These are phyloP conservation scores for Prunus kanzakura DNA, from an alignment of 306 rosid genomes.

Conservation along the genomic window DNA sequence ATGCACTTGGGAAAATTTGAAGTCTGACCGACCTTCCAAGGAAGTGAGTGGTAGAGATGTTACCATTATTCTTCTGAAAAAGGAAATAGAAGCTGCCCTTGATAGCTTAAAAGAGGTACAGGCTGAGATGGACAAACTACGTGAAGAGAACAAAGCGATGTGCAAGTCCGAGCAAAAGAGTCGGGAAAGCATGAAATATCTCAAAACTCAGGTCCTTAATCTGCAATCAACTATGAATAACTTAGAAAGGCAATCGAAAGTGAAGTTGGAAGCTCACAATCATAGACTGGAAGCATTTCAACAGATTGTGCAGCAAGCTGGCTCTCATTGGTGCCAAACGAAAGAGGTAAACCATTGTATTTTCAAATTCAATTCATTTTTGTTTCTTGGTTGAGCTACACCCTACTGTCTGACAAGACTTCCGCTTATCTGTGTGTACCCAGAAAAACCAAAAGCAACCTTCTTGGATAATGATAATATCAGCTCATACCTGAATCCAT, in stretches of 20 bases:
- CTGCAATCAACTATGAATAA: conserved; percentile 49
- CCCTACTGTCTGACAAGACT: background rate
- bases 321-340: conserved; percentile 46
- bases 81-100: conserved; percentile 80
- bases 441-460: background rate
- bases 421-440: background rate
- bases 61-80: conserved; percentile 68
- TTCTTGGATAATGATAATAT: background rate
- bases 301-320: conserved; percentile 51
- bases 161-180: conserved; percentile 47
- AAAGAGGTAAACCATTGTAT: conserved; percentile 50
- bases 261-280: conserved; percentile 53
- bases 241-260: conserved; percentile 57
- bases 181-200: conserved; percentile 46
- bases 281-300: conserved; percentile 45
- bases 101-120: conserved; percentile 74
- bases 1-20: conserved; percentile 20
- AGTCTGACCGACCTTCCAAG: conserved; percentile 31
- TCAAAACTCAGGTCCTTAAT: conserved; percentile 46
- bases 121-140: conserved; percentile 74
- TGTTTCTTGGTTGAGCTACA: background rate
- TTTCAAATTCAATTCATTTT: background rate
- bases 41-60: conserved; percentile 47
- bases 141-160: conserved; percentile 60
- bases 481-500: background rate